Evolutionary conservation across 306 rosid species (phyloP), one percentile per base, ranked within the genome.

Genomic region (Gleditsia sinensis): DNA sequence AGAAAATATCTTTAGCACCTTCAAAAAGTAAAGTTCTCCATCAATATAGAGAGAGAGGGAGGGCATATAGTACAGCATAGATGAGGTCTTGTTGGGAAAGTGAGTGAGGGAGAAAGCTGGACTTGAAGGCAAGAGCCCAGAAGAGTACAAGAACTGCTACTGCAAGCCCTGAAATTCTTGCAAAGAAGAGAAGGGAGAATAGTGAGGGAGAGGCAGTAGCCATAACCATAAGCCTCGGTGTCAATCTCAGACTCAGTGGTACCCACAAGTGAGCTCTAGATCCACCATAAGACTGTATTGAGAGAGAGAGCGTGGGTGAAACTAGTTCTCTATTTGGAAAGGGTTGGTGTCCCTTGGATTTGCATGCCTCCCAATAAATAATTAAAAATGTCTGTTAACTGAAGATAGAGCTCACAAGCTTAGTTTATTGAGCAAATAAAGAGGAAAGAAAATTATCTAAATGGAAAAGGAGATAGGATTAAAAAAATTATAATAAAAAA

Each of bases 71-170:
- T 80, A 93, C 97, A 3, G 89, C 72, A 80, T 79, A 90, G 76
- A 80, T 78, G 70, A 80, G 80, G 72, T 83, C 76, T 48, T 86
- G 83, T 24, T 78, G 89, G 37, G 88, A 53, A 59, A 85, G 78
- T 25, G 90, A 81, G 62, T 51, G 74, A 85, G 76, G 75, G 39
- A 83, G 85, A 57, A 93, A 93, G 89, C 87, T 90, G 24, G 97
- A 84, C 17, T 80, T 86, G 89, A 90, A 93, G 32, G 81, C 37
- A 27, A 86, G 46, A 33, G 88, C 86, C 98, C 98, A 93, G 4
- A 86, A 83, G 40, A 83, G 60, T 20, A 90, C 88, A 53, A 93
- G 79, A 1, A 39, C 32, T 56, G 93, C 89, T 0, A 90, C 93
- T 33, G 71, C 50, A 54, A 93, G 74, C 4, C 87, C 94, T 12